Evolutionary conservation across 2,329 filamentous ascomycete species (phyloP), one percentile per base, ranked within the genome.

Genomic region (Diaporthe vaccinii): DNA sequence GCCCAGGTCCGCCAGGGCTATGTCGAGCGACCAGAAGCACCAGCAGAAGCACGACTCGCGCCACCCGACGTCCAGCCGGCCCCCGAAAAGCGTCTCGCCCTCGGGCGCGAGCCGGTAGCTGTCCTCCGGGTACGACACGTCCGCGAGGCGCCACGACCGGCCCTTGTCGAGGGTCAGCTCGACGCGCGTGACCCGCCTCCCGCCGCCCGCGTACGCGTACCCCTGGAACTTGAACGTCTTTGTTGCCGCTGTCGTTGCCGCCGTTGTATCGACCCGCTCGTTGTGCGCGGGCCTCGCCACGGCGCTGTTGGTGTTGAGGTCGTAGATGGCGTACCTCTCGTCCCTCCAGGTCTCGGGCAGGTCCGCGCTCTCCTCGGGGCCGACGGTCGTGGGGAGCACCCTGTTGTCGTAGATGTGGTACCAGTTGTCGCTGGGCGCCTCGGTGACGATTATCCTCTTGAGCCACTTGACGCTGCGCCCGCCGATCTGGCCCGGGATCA

Each of bases 331-430:
- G 80, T 98, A 98, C 76, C 94, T 90, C 78, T 98, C 95, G 81
- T 98, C 96, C 79, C 87, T 93, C 96, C 96, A 98, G 86, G 92
- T 94, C 31, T 93, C 90, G 0, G 91, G 90, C 72, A 95, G 87
- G 77, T 93, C 90, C 2, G 92, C 92, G 75, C 94, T 93, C 81
- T 93, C 92, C 78, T 98, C 95, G 0, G 96, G 95, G 15, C 92
- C 93, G 22, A 98, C 89, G 89, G 92, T 96, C 0, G 95, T 98
- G 78, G 96, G 96, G 53, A 98, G 85, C 1, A 98, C 95, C 75
- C 95, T 88, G 82, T 98, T 98, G 82, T 98, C 96, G 83, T 97
- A 96, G 77, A 97, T 95, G 83, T 98, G 96, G 80, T 98, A 98
- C 95, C 95, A 98, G 81, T 97, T 98, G 77, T 96, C 93, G 81